Evolutionary conservation across 192 early-diverging fungal genomes (phyloP).

Genomic region (Bifiguratus adelaidae): DNA sequence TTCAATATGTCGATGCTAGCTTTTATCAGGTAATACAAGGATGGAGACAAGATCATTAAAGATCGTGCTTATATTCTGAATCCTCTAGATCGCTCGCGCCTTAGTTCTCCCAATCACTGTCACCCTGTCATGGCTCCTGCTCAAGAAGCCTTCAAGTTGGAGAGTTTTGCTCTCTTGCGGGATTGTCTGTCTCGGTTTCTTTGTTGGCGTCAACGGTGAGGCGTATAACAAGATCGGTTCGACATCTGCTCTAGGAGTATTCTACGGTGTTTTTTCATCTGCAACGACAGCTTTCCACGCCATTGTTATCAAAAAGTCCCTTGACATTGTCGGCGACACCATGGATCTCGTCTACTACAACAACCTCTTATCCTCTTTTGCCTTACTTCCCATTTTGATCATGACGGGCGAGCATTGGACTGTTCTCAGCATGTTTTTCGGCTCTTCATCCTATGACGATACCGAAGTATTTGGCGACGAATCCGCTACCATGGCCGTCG

Average conservation of each 20-base stretch:
- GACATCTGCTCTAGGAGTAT: slow-evolving; percentile 18
- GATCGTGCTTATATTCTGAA: neutral
- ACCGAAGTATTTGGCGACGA: neutral
- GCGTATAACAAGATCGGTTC: neutral
- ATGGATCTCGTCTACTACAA: slow-evolving; percentile 52
- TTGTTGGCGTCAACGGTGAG: slow-evolving; percentile 31
- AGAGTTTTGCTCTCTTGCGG: slow-evolving; percentile 26
- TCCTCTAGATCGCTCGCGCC: slow-evolving; percentile 33
- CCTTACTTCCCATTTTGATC: slow-evolving; percentile 32
- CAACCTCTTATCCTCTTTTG: slow-evolving; percentile 32
- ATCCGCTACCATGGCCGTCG: neutral
- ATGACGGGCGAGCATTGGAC: slow-evolving; percentile 23
- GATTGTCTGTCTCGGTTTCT: slow-evolving; percentile 38
- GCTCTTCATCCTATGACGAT: neutral
- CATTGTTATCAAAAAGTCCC: slow-evolving; percentile 45
- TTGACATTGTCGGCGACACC: slow-evolving; percentile 32
- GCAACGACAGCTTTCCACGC: slow-evolving; percentile 46
- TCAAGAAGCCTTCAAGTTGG: slow-evolving; percentile 19
- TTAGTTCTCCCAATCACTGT: slow-evolving; percentile 48
- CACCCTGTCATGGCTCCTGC: slow-evolving; percentile 21
- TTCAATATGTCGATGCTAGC: slow-evolving; percentile 44
- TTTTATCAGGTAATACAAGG: slow-evolving; percentile 38
- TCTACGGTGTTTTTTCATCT: slow-evolving; percentile 35
- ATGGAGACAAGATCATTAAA: neutral
- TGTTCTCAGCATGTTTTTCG: slow-evolving; percentile 3